Evolutionary conservation across 768 basidiomycete genomes (phyloP).

Genomic region (Rhodotorula taiwanensis): DNA sequence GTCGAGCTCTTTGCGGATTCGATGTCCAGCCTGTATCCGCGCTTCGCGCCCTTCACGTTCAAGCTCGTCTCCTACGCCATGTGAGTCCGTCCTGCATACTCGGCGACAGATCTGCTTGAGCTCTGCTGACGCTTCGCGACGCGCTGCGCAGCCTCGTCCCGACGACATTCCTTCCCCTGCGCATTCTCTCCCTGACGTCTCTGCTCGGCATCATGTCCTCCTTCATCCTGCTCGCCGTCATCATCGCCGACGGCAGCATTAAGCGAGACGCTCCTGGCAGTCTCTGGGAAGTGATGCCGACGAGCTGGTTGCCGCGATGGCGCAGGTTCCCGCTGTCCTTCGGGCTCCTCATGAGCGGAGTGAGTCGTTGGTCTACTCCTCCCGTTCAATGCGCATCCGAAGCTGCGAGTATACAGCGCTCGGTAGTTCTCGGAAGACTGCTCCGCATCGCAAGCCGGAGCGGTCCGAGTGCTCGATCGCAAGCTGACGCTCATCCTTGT

Average conservation of each 20-base stretch:
- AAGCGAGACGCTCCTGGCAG: constrained; percentile 71
- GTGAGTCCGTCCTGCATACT: constrained; percentile 48
- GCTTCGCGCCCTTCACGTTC: constrained; percentile 61
- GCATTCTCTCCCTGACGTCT: constrained; percentile 79
- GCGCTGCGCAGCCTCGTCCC: constrained; percentile 60
- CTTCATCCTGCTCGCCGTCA: constrained; percentile 63
- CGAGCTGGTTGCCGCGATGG: constrained; percentile 55
- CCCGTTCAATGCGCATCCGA: too few species aligned
- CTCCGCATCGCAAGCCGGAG: too few species aligned
- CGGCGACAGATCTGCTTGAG: too few species aligned
- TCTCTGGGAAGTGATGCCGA: constrained; percentile 66
- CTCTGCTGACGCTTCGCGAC: constrained; percentile 17
- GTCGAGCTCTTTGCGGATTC: constrained; percentile 85
- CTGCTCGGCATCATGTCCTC: constrained; percentile 77
- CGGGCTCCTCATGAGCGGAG: constrained; percentile 87
- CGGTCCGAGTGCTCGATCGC: too few species aligned
- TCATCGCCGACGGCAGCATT: constrained; percentile 73
- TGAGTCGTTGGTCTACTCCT: constrained; percentile 45
- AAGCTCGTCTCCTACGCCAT: constrained; percentile 66
- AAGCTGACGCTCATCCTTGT: too few species aligned
- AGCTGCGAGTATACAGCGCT: too few species aligned
- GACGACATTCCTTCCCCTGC: constrained; percentile 75
- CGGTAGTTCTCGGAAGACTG: too few species aligned
- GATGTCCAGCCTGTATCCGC: constrained; percentile 63
- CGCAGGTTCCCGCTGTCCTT: constrained; percentile 68